These are phyloP conservation scores for Cordyceps fumosorosea DNA, from an alignment of 2,329 filamentous ascomycete genomes.

Conservation along the genomic window DNA sequence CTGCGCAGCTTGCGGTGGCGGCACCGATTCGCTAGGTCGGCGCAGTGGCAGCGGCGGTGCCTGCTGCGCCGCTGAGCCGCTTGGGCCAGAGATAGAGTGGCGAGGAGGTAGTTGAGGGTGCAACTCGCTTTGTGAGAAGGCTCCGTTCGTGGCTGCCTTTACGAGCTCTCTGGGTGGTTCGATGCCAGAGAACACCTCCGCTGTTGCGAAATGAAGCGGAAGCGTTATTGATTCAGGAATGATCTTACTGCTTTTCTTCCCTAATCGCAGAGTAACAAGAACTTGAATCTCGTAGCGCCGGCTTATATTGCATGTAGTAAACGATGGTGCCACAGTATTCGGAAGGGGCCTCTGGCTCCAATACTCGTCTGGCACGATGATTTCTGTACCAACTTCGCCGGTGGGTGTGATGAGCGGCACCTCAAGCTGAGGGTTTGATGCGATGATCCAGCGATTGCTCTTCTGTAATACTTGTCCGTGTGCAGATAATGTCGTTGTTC, in stretches of 20 bases:
- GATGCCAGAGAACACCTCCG: conserved; percentile 84
- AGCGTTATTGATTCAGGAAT: conserved; percentile 68
- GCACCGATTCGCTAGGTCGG: conserved; percentile 42
- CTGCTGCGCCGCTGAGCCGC: conserved; percentile 14
- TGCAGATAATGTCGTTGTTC: conserved; percentile 71
- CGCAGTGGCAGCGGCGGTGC: conserved; percentile 21
- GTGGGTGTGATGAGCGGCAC: conserved; percentile 58
- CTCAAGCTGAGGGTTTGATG: conserved; percentile 63
- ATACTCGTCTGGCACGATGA: conserved; percentile 59
- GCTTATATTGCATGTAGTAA: conserved; percentile 80
- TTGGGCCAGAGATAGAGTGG: conserved; percentile 11
- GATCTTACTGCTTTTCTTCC: conserved; percentile 35
- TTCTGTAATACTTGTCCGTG: conserved; percentile 69
- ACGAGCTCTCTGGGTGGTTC: conserved; percentile 71
- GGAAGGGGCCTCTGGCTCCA: conserved; percentile 72
- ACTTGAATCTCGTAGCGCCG: conserved; percentile 80
- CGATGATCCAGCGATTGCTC: conserved; percentile 66
- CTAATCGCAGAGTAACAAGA: conserved; percentile 67
- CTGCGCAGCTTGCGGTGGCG: conserved; percentile 48
- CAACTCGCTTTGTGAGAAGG: conserved; percentile 27
- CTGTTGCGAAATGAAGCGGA: conserved; percentile 65
- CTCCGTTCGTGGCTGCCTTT: conserved; percentile 44
- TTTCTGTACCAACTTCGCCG: conserved; percentile 57
- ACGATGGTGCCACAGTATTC: conserved; percentile 80
- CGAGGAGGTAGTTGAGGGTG: conserved; percentile 19